Evolutionary conservation across 2,329 filamentous ascomycete species (phyloP).

Genomic region (Cladosporium sp.): DNA sequence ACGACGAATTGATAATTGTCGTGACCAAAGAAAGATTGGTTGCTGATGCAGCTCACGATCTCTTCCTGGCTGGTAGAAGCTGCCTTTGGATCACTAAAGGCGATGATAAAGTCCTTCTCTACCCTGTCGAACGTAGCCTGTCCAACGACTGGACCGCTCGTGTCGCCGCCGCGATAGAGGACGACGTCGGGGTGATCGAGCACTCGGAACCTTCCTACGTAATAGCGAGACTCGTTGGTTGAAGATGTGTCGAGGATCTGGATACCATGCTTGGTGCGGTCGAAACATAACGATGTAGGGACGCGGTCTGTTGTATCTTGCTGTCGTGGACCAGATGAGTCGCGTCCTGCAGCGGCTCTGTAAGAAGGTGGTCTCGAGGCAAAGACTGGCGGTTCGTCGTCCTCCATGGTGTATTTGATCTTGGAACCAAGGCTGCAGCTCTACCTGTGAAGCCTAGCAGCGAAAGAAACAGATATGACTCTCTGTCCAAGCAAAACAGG

Average conservation of each 20-base stretch:
- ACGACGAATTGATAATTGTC: conserved; percentile 14
- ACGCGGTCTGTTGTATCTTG: not conserved
- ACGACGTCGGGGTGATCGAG: conserved; percentile 17
- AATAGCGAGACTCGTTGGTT: conserved; percentile 16
- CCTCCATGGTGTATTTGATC: too few species aligned
- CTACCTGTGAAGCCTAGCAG: too few species aligned
- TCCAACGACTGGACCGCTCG: conserved; percentile 18
- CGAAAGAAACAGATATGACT: too few species aligned
- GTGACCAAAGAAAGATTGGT: conserved; percentile 16
- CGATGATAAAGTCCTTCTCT: conserved; percentile 17
- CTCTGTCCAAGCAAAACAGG: too few species aligned
- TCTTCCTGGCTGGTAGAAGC: not conserved
- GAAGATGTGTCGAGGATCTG: conserved; percentile 14
- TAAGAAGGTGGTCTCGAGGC: not conserved
- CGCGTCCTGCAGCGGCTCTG: not conserved
- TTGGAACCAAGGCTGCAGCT: too few species aligned
- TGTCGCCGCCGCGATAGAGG: conserved; percentile 20
- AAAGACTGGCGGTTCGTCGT: too few species aligned
- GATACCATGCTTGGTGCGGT: not conserved
- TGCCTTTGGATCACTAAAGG: conserved; percentile 13
- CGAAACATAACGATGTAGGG: not conserved
- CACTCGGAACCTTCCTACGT: conserved; percentile 15
- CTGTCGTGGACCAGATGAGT: not conserved
- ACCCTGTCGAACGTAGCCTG: conserved; percentile 12
- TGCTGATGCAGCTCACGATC: conserved; percentile 2